These are phyloP conservation scores for Ascochyta lentis DNA, from an alignment of 2,329 filamentous ascomycete genomes.

Conservation along the genomic window DNA sequence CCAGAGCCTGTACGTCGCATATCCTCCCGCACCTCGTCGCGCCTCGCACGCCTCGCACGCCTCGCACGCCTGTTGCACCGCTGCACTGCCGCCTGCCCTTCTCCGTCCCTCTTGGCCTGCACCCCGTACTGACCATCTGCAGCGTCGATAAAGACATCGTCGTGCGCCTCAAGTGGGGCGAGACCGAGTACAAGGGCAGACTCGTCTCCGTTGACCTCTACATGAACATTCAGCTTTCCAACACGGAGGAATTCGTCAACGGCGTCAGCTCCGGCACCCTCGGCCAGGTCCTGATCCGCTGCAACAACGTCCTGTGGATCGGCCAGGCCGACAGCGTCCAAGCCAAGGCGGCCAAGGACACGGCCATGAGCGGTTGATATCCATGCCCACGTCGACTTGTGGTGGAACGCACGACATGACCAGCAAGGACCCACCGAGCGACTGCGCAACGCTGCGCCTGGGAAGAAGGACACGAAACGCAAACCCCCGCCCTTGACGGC, in stretches of 20 bases:
- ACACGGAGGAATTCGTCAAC: conserved; percentile 90
- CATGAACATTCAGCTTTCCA: conserved; percentile 96
- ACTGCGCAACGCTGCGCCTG: neutral
- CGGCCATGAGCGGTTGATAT: conserved; percentile 50
- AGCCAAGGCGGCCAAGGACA: conserved; percentile 51
- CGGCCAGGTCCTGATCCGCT: conserved; percentile 93
- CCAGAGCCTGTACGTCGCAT: conserved; percentile 76
- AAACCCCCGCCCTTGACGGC: neutral
- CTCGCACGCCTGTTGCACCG: no score
- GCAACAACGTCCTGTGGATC: conserved; percentile 98
- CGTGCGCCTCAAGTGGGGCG: conserved; percentile 95
- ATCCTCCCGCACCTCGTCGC: neutral
- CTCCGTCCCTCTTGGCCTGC: no score
- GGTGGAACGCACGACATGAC: neutral
- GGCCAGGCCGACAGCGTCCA: conserved; percentile 59
- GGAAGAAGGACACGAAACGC: conserved; percentile 13
- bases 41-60: neutral
- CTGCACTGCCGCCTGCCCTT: no score
- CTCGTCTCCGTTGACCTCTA: conserved; percentile 95
- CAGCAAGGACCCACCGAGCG: neutral
- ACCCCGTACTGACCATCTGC: conserved; percentile 19
- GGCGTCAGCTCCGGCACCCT: conserved; percentile 83
- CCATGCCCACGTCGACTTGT: no score
- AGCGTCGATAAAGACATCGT: conserved; percentile 90
- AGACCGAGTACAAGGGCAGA: conserved; percentile 95